Conservation (phyloP, 2,329 filamentous ascomycete species). For the Diaporthe batatas region DNA sequence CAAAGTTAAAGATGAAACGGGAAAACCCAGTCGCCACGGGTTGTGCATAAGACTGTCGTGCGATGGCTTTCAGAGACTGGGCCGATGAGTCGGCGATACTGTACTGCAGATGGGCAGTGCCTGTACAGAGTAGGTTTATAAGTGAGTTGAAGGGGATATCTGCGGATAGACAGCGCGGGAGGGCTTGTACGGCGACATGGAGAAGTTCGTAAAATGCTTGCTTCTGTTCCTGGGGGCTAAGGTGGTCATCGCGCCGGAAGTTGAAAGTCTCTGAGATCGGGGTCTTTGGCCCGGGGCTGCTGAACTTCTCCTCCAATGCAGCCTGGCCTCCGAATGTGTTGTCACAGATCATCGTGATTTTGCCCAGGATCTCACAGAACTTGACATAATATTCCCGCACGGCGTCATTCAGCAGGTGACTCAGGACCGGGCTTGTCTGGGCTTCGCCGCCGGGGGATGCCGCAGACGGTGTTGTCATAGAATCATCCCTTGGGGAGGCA, state of each 20-base stretch:
- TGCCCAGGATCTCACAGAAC: conserved; percentile 95
- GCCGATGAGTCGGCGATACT: conserved; percentile 94
- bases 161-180: conserved; percentile 92
- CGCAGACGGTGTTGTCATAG: conserved; percentile 46
- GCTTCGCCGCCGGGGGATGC: conserved; percentile 67
- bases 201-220: conserved; percentile 96
- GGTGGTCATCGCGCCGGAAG: conserved; percentile 86
- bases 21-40: conserved; percentile 97
- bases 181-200: conserved; percentile 93
- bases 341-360: conserved; percentile 96
- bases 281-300: conserved; percentile 87
- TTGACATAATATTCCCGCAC: conserved; percentile 88
- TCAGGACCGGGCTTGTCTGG: conserved; percentile 74
- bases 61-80: conserved; percentile 94
- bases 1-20: conserved; percentile 98
- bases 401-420: conserved; percentile 76
- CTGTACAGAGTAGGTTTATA: conserved; percentile 95
- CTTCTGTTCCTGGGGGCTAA: conserved; percentile 81
- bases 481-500: conserved; percentile 52
- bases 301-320: conserved; percentile 94
- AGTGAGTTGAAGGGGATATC: conserved; percentile 94
- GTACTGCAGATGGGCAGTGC: conserved; percentile 92
- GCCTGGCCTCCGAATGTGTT: conserved; percentile 98
- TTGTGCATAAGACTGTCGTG: conserved; percentile 91
- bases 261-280: conserved; percentile 95